Evolutionary conservation across 2,329 filamentous ascomycete species (phyloP).

Genomic region (Penicillium palitans): DNA sequence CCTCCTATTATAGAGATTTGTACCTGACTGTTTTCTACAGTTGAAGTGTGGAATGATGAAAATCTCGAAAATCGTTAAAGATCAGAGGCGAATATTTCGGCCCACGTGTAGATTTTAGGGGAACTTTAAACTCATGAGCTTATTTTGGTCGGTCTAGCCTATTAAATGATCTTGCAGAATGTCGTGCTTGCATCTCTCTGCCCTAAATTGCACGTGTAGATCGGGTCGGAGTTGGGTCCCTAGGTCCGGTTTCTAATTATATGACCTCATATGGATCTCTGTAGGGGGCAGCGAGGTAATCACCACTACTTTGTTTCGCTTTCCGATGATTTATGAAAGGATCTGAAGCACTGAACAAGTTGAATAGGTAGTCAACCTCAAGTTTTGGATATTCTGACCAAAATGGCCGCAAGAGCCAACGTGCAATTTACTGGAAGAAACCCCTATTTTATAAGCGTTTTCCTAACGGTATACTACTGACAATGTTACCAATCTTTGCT

Average conservation of each 20-base stretch:
- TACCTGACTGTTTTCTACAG: background rate
- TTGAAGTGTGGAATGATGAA: background rate
- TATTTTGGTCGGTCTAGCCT: background rate
- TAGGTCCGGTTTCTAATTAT: background rate
- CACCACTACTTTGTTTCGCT: background rate
- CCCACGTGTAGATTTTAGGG: background rate
- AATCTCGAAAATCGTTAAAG: background rate
- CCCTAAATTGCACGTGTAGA: background rate
- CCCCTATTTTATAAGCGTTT: background rate
- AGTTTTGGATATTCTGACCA: too few relatives aligned
- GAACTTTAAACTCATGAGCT: background rate
- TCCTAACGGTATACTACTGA: constrained; percentile 44
- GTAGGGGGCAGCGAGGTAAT: background rate
- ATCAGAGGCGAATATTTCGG: background rate
- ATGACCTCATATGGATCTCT: background rate
- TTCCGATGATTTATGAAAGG: background rate
- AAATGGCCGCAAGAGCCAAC: background rate
- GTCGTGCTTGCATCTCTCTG: background rate
- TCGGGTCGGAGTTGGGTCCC: background rate
- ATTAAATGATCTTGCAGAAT: background rate
- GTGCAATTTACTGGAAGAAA: background rate
- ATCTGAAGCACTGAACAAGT: too few relatives aligned
- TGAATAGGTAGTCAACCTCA: background rate
- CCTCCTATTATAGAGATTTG: background rate
- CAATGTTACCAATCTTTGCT: constrained; percentile 71